Percentiles rank a stretch among this genome's conserved stretches.
phyloP scores from a whole-genome alignment of 805 yeast genomes.

The Candida glaebosa region DNA sequence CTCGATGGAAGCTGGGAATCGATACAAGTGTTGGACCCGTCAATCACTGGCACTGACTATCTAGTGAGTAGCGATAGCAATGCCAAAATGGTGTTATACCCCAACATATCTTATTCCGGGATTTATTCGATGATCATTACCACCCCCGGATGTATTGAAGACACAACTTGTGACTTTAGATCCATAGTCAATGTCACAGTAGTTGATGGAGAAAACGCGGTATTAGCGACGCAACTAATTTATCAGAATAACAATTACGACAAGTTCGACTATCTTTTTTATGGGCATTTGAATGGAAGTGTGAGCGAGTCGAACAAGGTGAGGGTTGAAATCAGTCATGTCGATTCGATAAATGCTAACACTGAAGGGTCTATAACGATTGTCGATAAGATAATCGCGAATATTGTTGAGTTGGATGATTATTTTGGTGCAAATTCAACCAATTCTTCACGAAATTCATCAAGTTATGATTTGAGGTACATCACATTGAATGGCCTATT shows the following conservation, averaged over 20 bases:
- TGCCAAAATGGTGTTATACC: constrained; percentile 51
- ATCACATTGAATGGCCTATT: constrained; percentile 70
- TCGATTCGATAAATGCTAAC: constrained; percentile 18
- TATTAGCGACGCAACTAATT: constrained; percentile 43
- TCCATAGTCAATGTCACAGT: constrained; percentile 79
- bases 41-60: constrained; percentile 28
- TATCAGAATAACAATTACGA: constrained; percentile 78
- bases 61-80: constrained; percentile 26
- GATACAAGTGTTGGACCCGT: constrained; percentile 16
- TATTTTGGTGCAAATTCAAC: constrained; percentile 25
- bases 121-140: constrained; percentile 66
- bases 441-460: constrained; percentile 20
- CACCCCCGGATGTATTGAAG: constrained; percentile 84
- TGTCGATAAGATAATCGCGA: constrained; percentile 61
- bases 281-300: constrained; percentile 59
- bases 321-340: constrained; percentile 26
- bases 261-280: constrained; percentile 75
- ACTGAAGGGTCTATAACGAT: constrained; percentile 49
- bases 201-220: constrained; percentile 42
- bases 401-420: constrained; percentile 45
- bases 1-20: constrained; percentile 29
- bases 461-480: constrained; percentile 14
- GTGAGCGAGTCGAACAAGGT: constrained; percentile 21
- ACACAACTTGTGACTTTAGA: constrained; percentile 63
- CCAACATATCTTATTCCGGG: constrained; percentile 72